Evolutionary conservation across 2,329 filamentous ascomycete species (phyloP), one percentile per base, ranked within the genome.

Genomic region (Claviceps cyperi): DNA sequence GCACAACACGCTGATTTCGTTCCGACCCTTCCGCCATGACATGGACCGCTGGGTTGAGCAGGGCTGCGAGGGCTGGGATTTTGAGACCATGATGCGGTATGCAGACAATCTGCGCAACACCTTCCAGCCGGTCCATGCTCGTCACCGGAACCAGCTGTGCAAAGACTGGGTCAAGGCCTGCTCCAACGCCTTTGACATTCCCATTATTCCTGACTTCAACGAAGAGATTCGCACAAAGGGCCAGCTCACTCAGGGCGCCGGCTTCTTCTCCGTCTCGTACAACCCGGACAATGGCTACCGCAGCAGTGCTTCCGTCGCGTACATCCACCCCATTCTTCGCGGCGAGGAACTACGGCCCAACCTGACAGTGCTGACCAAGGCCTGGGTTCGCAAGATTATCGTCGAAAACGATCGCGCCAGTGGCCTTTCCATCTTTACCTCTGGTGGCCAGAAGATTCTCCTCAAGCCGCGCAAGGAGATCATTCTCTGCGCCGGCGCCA

Each of bases 1-100:
- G 52, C 89, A 94, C 76, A 95, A 95, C 70, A 94, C 89, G 19
- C 75, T 94, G 60, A 94, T 95, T 66, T 92, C 86, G 17, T 94
- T 94, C 78, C 80, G 88, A 24, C 87, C 89, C 7, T 94, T 94
- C 63, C 81, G 89, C 66, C 90, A 94, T 66, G 89, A 95, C 67
- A 79, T 86, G 70, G 77, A 86, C 62, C 77, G 86, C 59, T 95
- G 89, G 89, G 83, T 90, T 60, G 78, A 77, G 35, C 73, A 86
- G 61, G 89, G 89, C 53, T 89, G 84, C 70, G 79, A 78, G 63
- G 88, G 88, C 60, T 95, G 89, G 89, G 80, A 78, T 61, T 94
- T 94, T 69, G 81, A 86, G 62, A 87, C 79, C 53, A 85, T 95
- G 67, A 92, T 81, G 68, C 80, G 86, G 52, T 73, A 89, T 43